These are phyloP conservation scores for Amylocarpus encephaloides DNA, from an alignment of 2,329 filamentous ascomycete genomes.

Conservation along the genomic window DNA sequence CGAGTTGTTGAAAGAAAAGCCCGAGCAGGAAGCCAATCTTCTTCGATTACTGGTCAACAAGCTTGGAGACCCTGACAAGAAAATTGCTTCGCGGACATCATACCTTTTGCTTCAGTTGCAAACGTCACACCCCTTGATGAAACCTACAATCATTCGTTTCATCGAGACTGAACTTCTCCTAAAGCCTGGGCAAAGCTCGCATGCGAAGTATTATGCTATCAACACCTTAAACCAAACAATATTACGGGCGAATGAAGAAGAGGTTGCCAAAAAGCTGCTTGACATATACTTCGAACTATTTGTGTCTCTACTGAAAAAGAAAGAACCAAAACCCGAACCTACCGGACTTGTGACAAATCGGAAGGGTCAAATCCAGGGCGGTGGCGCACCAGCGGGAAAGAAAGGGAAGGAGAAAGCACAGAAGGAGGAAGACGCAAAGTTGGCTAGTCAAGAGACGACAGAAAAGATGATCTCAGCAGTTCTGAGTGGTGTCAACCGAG, in stretches of 20 bases:
- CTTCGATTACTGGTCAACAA: slow-evolving; percentile 92
- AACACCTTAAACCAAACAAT: slow-evolving; percentile 98
- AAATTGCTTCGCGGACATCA: slow-evolving; percentile 88
- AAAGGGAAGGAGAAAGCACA: slow-evolving; percentile 39
- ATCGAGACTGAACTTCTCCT: slow-evolving; percentile 87
- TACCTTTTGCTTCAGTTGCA: slow-evolving; percentile 91
- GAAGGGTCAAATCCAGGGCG: slow-evolving; percentile 46
- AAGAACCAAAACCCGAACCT: slow-evolving; percentile 33
- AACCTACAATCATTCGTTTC: slow-evolving; percentile 73
- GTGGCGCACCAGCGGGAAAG: slow-evolving; percentile 45
- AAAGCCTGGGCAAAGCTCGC: slow-evolving; percentile 76
- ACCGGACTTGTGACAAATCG: slow-evolving; percentile 41
- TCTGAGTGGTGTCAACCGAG: slow-evolving; percentile 89
- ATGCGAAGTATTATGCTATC: slow-evolving; percentile 91
- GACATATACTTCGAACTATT: slow-evolving; percentile 93
- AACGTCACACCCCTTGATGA: slow-evolving; percentile 88
- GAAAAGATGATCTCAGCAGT: slow-evolving; percentile 92
- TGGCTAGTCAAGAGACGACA: slow-evolving; percentile 44
- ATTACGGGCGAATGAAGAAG: slow-evolving; percentile 74
- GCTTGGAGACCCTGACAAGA: slow-evolving; percentile 88
- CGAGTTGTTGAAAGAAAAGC: slow-evolving; percentile 87
- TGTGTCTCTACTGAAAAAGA: slow-evolving; percentile 66
- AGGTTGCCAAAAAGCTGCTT: slow-evolving; percentile 72
- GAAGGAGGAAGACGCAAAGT: slow-evolving; percentile 35
- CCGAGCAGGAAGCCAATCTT: slow-evolving; percentile 93